Conservation (phyloP, 2,329 filamentous ascomycete species). For the Trematosphaeria pertusa region DNA sequence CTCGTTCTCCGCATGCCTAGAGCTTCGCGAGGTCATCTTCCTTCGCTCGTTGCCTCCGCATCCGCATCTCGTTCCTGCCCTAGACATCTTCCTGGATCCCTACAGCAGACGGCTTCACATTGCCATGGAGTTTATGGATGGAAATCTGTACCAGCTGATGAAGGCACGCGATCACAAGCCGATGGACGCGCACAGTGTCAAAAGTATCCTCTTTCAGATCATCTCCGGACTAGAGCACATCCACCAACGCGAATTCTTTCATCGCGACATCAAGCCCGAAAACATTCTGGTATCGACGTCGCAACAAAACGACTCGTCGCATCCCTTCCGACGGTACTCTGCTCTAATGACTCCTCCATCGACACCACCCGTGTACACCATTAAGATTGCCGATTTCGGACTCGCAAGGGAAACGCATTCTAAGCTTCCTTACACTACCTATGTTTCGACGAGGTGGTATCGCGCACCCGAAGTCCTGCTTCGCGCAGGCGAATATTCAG, state of each 20-base stretch:
- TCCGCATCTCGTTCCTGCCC: conserved; percentile 90
- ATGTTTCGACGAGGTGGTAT: conserved; percentile 97
- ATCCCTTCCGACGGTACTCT: conserved; percentile 91
- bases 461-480: conserved; percentile 91
- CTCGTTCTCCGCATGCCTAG: conserved; percentile 85
- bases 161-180: conserved; percentile 96
- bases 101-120: conserved; percentile 97
- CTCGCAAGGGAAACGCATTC: conserved; percentile 97
- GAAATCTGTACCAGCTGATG: conserved; percentile 98
- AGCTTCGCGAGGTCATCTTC: conserved; percentile 97
- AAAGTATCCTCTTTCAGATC: conserved; percentile 98
- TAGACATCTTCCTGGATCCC: conserved; percentile 98
- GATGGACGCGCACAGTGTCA: conserved; percentile 88
- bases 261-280: conserved; percentile 98
- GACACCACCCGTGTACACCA: conserved; percentile 90
- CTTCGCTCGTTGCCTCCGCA: conserved; percentile 86
- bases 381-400: conserved; percentile 98
- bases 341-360: conserved; percentile 92
- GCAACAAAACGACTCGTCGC: conserved; percentile 78
- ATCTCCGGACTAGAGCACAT: conserved; percentile 96
- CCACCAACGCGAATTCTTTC: conserved; percentile 96
- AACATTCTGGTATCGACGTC: conserved; percentile 98
- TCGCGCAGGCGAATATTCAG: conserved; percentile 94
- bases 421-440: conserved; percentile 95
- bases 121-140: conserved; percentile 99